Evolutionary conservation across 2,329 filamentous ascomycete species (phyloP).

Genomic region (Colletotrichum euphorbiae): DNA sequence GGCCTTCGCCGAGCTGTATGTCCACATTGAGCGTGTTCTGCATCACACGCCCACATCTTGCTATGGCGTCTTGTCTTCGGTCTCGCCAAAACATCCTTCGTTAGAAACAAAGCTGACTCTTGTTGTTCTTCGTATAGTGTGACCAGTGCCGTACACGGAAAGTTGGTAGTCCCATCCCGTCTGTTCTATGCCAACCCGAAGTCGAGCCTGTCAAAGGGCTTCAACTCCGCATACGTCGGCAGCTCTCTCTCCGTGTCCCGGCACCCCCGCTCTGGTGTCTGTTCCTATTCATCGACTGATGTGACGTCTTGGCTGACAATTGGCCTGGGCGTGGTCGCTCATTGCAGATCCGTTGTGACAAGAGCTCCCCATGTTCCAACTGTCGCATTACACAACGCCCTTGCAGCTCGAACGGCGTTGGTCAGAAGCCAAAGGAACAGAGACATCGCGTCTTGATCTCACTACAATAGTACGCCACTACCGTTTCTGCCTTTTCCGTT

Average conservation of each 20-base stretch:
- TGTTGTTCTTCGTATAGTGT: constrained; percentile 49
- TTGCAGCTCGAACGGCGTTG: constrained; percentile 66
- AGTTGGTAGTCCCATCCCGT: constrained; percentile 47
- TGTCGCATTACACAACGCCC: constrained; percentile 64
- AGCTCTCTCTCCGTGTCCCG: neutral
- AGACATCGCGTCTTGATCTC: constrained; percentile 69
- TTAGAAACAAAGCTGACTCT: constrained; percentile 38
- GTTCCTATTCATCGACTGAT: neutral
- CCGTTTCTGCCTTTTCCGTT: constrained; percentile 3
- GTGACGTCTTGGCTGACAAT: constrained; percentile 33
- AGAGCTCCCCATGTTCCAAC: constrained; percentile 68
- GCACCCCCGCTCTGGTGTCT: neutral
- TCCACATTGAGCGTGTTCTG: constrained; percentile 38
- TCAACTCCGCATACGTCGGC: neutral
- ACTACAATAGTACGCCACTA: constrained; percentile 66
- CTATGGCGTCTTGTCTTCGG: neutral
- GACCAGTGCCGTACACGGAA: constrained; percentile 58
- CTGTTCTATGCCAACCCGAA: constrained; percentile 2
- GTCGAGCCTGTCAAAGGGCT: neutral
- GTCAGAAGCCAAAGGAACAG: constrained; percentile 65
- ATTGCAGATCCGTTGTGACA: constrained; percentile 68
- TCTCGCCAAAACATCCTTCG: neutral
- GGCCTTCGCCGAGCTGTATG: constrained; percentile 51
- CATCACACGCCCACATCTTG: constrained; percentile 1
- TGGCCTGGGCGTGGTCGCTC: constrained; percentile 16